Conservation (phyloP, 2,329 filamentous ascomycete species). For the Keithomyces neogunnii region DNA sequence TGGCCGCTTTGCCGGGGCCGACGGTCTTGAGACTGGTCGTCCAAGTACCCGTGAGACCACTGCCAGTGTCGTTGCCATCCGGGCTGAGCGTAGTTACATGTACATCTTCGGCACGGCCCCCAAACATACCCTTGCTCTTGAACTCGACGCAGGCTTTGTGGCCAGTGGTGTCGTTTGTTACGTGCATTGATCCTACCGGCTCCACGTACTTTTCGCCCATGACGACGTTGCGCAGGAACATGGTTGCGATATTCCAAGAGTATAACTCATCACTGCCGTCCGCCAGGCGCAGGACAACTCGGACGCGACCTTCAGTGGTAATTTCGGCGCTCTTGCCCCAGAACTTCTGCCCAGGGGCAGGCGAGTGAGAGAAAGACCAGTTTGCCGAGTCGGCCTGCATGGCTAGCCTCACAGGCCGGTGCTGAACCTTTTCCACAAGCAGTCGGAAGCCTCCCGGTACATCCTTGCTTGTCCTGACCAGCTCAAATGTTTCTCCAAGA, state of each 20-base stretch:
- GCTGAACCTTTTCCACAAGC: slow-evolving; percentile 90
- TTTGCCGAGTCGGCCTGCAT: slow-evolving; percentile 80
- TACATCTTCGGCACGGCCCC: slow-evolving; percentile 86
- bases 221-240: slow-evolving; percentile 91
- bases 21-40: slow-evolving; percentile 63
- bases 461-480: slow-evolving; percentile 75
- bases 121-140: slow-evolving; percentile 94
- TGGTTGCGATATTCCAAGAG: slow-evolving; percentile 81
- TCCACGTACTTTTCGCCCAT: slow-evolving; percentile 98
- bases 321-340: slow-evolving; percentile 97
- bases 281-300: slow-evolving; percentile 59
- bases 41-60: slow-evolving; percentile 76
- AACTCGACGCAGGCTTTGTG: slow-evolving; percentile 83
- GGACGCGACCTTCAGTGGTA: slow-evolving; percentile 80
- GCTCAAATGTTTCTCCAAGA: slow-evolving; percentile 90
- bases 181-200: slow-evolving; percentile 81
- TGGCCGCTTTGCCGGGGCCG: slow-evolving; percentile 50
- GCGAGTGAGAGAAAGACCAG: slow-evolving; percentile 84
- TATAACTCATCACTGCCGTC: slow-evolving; percentile 72
- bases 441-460: slow-evolving; percentile 70
- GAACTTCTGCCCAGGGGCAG: slow-evolving; percentile 89
- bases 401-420: slow-evolving; percentile 85
- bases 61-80: slow-evolving; percentile 55
- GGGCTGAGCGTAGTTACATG: slow-evolving; percentile 62
- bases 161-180: slow-evolving; percentile 76